Evolutionary conservation across 1,284 basidiomycete species (phyloP), one percentile per base, ranked within the genome.

Genomic region (Thelephora terrestris): DNA sequence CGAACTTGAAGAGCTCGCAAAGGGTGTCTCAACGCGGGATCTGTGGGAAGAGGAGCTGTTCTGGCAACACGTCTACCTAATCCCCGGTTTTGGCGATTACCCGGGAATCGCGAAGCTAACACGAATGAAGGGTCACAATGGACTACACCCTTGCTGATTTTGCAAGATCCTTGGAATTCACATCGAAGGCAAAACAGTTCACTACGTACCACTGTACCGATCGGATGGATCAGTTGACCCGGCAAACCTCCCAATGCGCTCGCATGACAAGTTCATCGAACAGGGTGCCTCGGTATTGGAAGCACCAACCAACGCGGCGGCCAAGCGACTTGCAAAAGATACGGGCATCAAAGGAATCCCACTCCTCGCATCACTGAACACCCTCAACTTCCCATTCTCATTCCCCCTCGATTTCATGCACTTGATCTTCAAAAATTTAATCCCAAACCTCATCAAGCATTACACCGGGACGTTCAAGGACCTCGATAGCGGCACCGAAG

Each of bases 351-450:
- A 73, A 39, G 68, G 66, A 0, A 40, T 65, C 0, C 61, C 69
- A 0, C 24, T 70, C 1, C 61, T 73, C 2, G 53, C 53, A 10
- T 38, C 44, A 43, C 55, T 75, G 1, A 46, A 55, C 0, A 71
- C 68, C 0, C 52, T 75, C 1, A 56, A 53, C 0, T 71, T 72
- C 46, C 68, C 72, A 0, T 0, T 23, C 0, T 73, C 67, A 0
- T 74, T 74, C 46, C 71, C 68, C 0, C 66, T 64, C 47, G 68
- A 75, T 49, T 71, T 73, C 53, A 75, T 75, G 73, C 71, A 75
- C 48, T 59, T 74, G 1, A 58, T 74, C 17, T 69, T 55, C 53
- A 68, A 71, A 51, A 74, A 74, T 46, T 34, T 68, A 0, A 49
- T 72, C 25, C 58, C 58, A 37, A 71, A 71, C 47, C 59, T 75